Base-by-base conservation (phyloP, 306 rosid species). In the Vicia faba region DNA sequence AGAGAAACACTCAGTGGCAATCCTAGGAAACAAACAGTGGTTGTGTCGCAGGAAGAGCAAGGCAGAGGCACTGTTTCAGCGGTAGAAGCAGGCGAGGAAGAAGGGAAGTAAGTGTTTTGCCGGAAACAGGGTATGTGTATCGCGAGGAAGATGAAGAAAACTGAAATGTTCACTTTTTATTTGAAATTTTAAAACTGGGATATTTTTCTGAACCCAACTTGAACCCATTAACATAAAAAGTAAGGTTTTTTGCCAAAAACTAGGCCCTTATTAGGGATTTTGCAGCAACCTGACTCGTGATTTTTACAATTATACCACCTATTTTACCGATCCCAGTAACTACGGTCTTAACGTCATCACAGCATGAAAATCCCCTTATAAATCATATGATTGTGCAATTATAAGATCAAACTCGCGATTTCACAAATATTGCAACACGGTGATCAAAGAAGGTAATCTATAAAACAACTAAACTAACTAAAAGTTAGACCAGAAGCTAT, bases 401-500 rank as follows among this genome's bases (percentile, higher is more conserved):
- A 8, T 11, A 46, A 1, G 4, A 15, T 15, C 53, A 46, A 14
- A 14, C 20, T 46, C 11, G 10, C 4, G 11, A 46, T 14, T 46
- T 19, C 20, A 6, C 8, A 46, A 14, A 44, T 25, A 46, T 1
- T 3, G 11, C 11, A 46, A 26, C 4, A 20, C 35, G 48, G 11
- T 41, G 4, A 66, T 11, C 10, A 28, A 58, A 48, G 9, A 66
- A 38, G 61, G 59, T 19, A 29, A 77, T 71, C 51, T n/a, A 57
- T 13, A 35, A n/a, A 69, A 76, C 25, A 68, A 63, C 61, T 46
- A 51, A 15, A 40, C 73, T 43, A 15, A 40, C 73, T 2, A 57
- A 64, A 76, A 46, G 51, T 50, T 39, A 64, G 63, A 64, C 41
- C 48, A 54, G 39, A 55, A 48, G 48, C 73, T 49, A 3, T 57